Evolutionary conservation across 176 grass and related monocot species (phyloP).

Genomic region (Luzula sylvatica): DNA sequence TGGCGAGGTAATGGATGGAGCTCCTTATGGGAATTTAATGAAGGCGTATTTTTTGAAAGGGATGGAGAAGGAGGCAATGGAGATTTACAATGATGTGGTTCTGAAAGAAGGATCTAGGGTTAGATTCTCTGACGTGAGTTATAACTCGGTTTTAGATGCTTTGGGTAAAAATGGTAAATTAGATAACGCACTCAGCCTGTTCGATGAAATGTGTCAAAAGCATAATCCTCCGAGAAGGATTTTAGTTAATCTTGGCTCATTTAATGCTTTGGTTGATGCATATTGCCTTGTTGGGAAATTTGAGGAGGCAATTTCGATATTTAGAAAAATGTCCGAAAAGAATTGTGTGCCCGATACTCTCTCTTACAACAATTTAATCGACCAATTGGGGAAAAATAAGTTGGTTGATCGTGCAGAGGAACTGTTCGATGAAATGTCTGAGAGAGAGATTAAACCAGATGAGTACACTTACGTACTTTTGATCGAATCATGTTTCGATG

Average conservation of each 20-base stretch:
- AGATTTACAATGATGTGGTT: slow-evolving; percentile 39
- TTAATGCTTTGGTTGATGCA: slow-evolving; percentile 73
- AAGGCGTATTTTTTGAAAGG: slow-evolving; percentile 71
- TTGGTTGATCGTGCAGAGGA: slow-evolving; percentile 44
- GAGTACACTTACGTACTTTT: slow-evolving; percentile 61
- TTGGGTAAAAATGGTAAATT: slow-evolving; percentile 52
- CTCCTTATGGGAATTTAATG: slow-evolving; percentile 78
- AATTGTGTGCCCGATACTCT: slow-evolving; percentile 47
- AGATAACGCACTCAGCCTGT: slow-evolving; percentile 47
- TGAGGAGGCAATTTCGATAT: slow-evolving; percentile 49
- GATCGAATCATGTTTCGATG: slow-evolving; percentile 54
- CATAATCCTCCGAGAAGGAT: slow-evolving; percentile 55
- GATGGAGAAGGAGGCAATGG: slow-evolving; percentile 62
- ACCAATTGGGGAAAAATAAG: slow-evolving; percentile 64
- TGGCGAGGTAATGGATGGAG: slow-evolving; percentile 39
- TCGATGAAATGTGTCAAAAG: slow-evolving; percentile 57
- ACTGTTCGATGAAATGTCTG: slow-evolving; percentile 48
- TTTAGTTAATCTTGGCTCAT: slow-evolving; percentile 54
- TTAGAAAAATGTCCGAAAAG: slow-evolving; percentile 54
- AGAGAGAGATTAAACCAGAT: slow-evolving; percentile 47
- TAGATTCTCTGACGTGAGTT: slow-evolving; percentile 50
- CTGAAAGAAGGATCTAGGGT: slow-evolving; percentile 42
- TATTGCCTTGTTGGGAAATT: slow-evolving; percentile 44
- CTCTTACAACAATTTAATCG: slow-evolving; percentile 75
- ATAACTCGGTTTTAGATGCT: slow-evolving; percentile 62